Percentiles rank a stretch among this genome's conserved stretches.
Conservation (phyloP, 768 basidiomycete species). For the Amanita pseudoporphyria region DNA sequence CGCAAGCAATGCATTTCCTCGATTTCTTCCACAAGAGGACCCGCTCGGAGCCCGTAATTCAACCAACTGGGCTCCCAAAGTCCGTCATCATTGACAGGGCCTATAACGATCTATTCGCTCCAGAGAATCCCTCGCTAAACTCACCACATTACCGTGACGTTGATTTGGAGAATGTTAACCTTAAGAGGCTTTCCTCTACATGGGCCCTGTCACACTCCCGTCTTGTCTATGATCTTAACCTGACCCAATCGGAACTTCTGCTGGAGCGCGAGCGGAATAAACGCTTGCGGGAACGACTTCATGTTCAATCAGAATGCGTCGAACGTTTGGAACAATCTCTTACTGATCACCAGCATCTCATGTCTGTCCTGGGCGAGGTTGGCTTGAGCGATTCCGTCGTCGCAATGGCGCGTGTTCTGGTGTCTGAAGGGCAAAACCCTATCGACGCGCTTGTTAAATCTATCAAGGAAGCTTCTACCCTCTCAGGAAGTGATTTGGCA, state of each 20-base stretch:
- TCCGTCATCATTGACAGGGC: slow-evolving; percentile 2
- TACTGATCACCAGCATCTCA: not conserved
- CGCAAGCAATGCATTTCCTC: slow-evolving; percentile 1
- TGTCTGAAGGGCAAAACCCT: slow-evolving; percentile 20
- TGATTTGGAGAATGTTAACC: slow-evolving; percentile 2
- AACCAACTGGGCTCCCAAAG: not conserved
- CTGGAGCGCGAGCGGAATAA: not conserved
- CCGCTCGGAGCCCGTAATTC: not conserved
- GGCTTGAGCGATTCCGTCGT: not conserved
- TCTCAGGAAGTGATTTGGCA: slow-evolving; percentile 31
- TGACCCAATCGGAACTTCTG: slow-evolving; percentile 1
- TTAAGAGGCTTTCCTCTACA: slow-evolving; percentile 2
- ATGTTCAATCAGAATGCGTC: not conserved
- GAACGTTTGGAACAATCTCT: not conserved
- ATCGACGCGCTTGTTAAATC: slow-evolving; percentile 35
- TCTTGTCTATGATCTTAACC: slow-evolving; percentile 1
- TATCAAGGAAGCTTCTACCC: slow-evolving; percentile 31
- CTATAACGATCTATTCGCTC: slow-evolving; percentile 2
- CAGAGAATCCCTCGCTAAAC: slow-evolving; percentile 1
- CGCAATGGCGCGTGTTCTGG: not conserved
- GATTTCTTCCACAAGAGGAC: slow-evolving; percentile 1
- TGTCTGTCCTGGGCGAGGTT: not conserved
- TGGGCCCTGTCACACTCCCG: slow-evolving; percentile 5
- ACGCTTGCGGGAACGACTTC: not conserved
- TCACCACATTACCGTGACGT: not conserved